Percentiles rank a stretch among this genome's conserved stretches.
These are phyloP conservation scores for Gloeopeniophorella convolvens DNA, from an alignment of 768 basidiomycete genomes.

Conservation along the genomic window DNA sequence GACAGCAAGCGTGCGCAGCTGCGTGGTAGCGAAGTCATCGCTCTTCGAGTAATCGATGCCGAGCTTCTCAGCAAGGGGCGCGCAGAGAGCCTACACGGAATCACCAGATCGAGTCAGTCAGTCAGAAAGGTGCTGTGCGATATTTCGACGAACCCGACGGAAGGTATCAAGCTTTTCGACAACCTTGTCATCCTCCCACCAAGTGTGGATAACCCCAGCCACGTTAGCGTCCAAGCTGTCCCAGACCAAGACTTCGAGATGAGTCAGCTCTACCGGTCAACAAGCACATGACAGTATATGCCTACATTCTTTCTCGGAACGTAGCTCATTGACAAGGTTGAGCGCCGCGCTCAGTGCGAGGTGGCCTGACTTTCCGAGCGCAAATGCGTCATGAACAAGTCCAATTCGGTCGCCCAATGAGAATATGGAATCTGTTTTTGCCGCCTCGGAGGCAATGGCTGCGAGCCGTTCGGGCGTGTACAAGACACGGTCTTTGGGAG, in stretches of 20 bases:
- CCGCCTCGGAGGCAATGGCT: conserved; percentile 74
- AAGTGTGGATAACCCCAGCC: conserved; percentile 48
- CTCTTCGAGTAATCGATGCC: conserved; percentile 66
- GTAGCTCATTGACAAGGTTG: conserved; percentile 61
- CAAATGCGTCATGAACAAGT: conserved; percentile 75
- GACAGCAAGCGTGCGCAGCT: conserved; percentile 73
- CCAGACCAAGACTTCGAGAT: conserved; percentile 72
- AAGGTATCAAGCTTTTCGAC: conserved; percentile 52
- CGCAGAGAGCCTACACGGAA: conserved; percentile 48
- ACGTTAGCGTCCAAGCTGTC: conserved; percentile 57
- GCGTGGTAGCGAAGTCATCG: conserved; percentile 63
- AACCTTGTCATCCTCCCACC: conserved; percentile 74
- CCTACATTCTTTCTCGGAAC: conserved; percentile 73
- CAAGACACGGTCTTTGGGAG: conserved; percentile 67
- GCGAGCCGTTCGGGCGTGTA: conserved; percentile 77
- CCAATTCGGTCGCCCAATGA: conserved; percentile 85
- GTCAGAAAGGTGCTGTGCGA: neutral
- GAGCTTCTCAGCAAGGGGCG: conserved; percentile 69
- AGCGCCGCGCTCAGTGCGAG: conserved; percentile 71
- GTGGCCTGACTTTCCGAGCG: conserved; percentile 76
- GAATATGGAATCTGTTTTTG: conserved; percentile 58
- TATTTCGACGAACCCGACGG: conserved; percentile 40
- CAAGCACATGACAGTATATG: neutral
- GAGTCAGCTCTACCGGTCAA: conserved; percentile 5
- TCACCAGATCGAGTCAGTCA: neutral